phyloP scores from a whole-genome alignment of 176 grass and related monocot species.

The Triticum timopheevii region DNA sequence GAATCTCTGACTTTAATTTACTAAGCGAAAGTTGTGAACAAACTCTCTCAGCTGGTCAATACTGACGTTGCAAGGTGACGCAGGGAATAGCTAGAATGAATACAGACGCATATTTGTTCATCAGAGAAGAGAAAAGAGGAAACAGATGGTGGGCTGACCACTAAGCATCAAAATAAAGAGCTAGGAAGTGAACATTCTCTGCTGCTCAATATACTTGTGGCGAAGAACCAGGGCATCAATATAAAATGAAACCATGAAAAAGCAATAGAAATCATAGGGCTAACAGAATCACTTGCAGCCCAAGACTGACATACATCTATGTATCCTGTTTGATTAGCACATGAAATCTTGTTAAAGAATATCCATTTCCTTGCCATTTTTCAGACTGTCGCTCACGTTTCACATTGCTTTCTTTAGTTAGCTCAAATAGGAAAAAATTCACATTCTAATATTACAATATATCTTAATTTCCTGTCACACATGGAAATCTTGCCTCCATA shows the following conservation, averaged over 20 bases:
- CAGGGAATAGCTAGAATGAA: not conserved
- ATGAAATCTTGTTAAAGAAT: too few species aligned
- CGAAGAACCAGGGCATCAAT: not conserved
- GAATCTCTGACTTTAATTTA: too few species aligned
- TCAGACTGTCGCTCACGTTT: too few species aligned
- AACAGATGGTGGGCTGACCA: not conserved
- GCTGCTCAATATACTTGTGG: not conserved
- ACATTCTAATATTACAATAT: too few species aligned
- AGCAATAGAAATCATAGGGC: not conserved
- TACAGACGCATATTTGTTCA: not conserved
- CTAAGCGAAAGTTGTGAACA: too few species aligned
- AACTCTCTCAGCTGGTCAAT: too few species aligned
- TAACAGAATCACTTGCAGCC: not conserved
- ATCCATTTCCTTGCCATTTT: too few species aligned
- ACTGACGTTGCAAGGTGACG: not conserved
- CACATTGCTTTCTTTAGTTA: too few species aligned
- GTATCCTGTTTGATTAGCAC: too few species aligned
- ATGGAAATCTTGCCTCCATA: too few species aligned
- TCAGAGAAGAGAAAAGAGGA: not conserved
- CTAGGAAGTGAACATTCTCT: not conserved
- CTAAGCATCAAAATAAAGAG: not conserved
- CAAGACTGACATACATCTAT: not conserved
- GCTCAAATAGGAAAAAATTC: too few species aligned
- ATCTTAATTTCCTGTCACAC: too few species aligned
- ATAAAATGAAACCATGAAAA: not conserved